Percentiles rank a stretch among this genome's conserved stretches.
Evolutionary conservation across 176 grass and related monocot genomes (phyloP).

Genomic region (Luzula sylvatica): DNA sequence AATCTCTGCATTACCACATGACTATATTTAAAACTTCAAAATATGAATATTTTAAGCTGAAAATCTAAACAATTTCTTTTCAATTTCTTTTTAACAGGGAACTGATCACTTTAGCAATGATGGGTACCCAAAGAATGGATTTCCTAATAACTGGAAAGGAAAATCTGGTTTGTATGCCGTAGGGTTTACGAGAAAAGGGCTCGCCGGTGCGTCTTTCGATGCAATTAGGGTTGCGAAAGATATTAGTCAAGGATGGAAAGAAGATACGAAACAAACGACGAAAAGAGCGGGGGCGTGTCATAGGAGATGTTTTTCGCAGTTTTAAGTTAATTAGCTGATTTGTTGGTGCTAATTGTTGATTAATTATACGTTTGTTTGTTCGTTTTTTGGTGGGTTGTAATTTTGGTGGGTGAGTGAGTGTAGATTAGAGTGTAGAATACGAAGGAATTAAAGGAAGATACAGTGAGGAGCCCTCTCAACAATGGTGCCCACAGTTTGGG

Average conservation of each 20-base stretch:
- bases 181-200: conserved; percentile 67
- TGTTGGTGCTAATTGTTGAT: too few species aligned
- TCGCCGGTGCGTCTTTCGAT: conserved; percentile 63
- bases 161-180: conserved; percentile 70
- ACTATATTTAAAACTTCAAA: neutral
- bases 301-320: conserved; percentile 65
- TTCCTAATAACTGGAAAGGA: conserved; percentile 61
- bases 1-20: neutral
- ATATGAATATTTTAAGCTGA: too few species aligned
- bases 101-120: conserved; percentile 71
- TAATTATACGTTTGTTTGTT: conserved; percentile 14
- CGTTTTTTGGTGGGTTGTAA: conserved; percentile 8
- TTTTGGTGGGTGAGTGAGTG: neutral
- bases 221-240: conserved; percentile 58
- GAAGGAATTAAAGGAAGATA: neutral
- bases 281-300: conserved; percentile 53
- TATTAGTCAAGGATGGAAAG: conserved; percentile 54
- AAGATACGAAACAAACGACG: conserved; percentile 54
- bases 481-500: conserved; percentile 16
- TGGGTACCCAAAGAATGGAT: conserved; percentile 48
- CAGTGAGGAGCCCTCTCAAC: conserved; percentile 20
- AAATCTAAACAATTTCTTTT: conserved; percentile 15
- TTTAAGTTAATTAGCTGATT: too few species aligned
- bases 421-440: conserved; percentile 23
- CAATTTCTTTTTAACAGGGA: conserved; percentile 27